phyloP scores from a whole-genome alignment of 2,329 filamentous ascomycete genomes.

The Colletotrichum agaves region DNA sequence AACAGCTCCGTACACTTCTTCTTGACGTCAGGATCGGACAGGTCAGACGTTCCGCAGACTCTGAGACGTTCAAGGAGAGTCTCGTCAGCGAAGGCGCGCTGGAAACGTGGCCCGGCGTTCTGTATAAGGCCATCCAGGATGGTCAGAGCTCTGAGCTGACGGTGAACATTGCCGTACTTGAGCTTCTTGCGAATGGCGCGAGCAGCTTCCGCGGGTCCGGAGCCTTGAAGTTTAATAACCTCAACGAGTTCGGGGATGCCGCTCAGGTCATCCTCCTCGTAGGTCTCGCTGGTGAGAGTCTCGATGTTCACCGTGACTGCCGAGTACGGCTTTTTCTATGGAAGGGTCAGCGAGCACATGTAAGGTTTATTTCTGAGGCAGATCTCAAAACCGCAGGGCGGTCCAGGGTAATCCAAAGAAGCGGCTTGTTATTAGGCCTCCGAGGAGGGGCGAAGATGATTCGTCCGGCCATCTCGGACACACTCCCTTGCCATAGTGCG shows the following conservation, averaged over 20 bases:
- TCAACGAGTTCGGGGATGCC: slow-evolving; percentile 96
- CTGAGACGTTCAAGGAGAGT: slow-evolving; percentile 90
- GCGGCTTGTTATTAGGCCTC: neutral
- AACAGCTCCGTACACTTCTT: slow-evolving; percentile 91
- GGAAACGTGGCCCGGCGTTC: slow-evolving; percentile 89
- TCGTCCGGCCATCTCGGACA: neutral
- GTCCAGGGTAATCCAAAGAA: neutral
- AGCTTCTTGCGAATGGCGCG: slow-evolving; percentile 96
- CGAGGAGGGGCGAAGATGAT: neutral
- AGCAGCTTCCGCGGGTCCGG: slow-evolving; percentile 88
- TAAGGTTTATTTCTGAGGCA: neutral
- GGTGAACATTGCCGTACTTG: slow-evolving; percentile 96
- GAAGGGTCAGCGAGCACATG: neutral
- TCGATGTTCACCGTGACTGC: slow-evolving; percentile 94
- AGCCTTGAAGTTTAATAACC: slow-evolving; percentile 87
- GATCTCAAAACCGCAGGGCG: neutral
- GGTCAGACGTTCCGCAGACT: slow-evolving; percentile 84
- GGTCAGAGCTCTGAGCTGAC: slow-evolving; percentile 87
- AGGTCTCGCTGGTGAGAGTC: slow-evolving; percentile 87
- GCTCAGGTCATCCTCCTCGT: slow-evolving; percentile 89
- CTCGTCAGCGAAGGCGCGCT: slow-evolving; percentile 89
- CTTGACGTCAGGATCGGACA: slow-evolving; percentile 87
- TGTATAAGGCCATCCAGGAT: slow-evolving; percentile 94
- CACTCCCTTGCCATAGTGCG: neutral
- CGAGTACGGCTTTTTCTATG: slow-evolving; percentile 79